phyloP scores from a whole-genome alignment of 352 stramenopile species.

The Globisporangium iwayamae region DNA sequence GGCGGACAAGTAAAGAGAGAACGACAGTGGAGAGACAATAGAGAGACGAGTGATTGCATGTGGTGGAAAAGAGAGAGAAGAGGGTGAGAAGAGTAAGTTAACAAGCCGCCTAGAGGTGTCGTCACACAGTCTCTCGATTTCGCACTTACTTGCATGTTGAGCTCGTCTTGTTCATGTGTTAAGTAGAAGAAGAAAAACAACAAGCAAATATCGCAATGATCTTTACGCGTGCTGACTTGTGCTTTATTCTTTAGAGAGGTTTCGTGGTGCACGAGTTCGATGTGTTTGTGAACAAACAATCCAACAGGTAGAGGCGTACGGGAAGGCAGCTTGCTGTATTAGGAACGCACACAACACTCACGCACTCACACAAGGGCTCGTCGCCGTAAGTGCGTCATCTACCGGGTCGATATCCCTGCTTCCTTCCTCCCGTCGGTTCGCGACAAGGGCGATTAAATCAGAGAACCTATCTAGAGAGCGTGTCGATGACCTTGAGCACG shows the following conservation, averaged over 20 bases:
- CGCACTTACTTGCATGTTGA: not conserved
- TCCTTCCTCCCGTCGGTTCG: slow-evolving; percentile 1
- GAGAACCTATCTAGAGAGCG: slow-evolving; percentile 78
- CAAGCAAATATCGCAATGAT: slow-evolving; percentile 8
- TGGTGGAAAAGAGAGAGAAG: not conserved
- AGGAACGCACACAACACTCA: slow-evolving; percentile 5
- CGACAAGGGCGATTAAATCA: not conserved
- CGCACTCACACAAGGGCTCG: not conserved
- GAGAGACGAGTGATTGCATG: not conserved
- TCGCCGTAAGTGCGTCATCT: not conserved
- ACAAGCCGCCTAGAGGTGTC: slow-evolving; percentile 7
- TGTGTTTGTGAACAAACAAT: not conserved
- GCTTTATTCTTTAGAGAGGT: not conserved
- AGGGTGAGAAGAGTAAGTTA: slow-evolving; percentile 4
- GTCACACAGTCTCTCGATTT: not conserved
- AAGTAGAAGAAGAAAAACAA: slow-evolving; percentile 11
- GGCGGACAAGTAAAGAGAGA: slow-evolving; percentile 16
- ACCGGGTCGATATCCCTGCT: not conserved
- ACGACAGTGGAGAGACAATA: slow-evolving; percentile 15
- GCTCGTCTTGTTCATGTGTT: slow-evolving; percentile 13
- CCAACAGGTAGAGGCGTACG: not conserved
- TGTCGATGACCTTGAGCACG: slow-evolving; percentile 84
- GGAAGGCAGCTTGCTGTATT: slow-evolving; percentile 12
- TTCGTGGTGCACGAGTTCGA: not conserved
- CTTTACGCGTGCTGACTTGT: not conserved